Evolutionary conservation across 805 yeast genomes (phyloP).

Genomic region (Spathaspora gorwiae): DNA sequence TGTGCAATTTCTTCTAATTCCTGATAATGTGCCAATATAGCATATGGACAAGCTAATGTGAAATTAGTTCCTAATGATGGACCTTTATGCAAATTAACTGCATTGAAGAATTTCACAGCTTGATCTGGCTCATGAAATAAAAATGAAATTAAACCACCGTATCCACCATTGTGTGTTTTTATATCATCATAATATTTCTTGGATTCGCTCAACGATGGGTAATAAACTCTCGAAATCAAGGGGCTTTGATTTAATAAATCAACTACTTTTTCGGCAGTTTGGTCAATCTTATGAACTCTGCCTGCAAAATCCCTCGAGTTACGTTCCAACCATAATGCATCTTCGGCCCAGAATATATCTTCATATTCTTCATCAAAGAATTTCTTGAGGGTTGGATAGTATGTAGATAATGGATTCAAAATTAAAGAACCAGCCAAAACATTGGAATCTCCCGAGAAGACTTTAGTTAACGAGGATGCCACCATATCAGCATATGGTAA

Average conservation of each 20-base stretch:
- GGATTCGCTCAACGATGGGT: constrained; percentile 60
- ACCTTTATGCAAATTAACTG: constrained; percentile 70
- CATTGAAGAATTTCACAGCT: constrained; percentile 73
- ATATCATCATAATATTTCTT: constrained; percentile 65
- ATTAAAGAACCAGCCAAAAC: constrained; percentile 92
- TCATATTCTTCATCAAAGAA: constrained; percentile 51
- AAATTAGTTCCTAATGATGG: constrained; percentile 90
- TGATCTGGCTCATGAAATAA: constrained; percentile 59
- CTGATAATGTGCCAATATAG: constrained; percentile 77
- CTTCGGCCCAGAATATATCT: constrained; percentile 88
- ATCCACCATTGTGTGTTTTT: constrained; percentile 71
- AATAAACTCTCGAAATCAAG: constrained; percentile 60
- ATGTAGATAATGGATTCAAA: constrained; percentile 60
- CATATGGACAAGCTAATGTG: constrained; percentile 85
- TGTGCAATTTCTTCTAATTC: constrained; percentile 75
- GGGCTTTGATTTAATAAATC: constrained; percentile 47
- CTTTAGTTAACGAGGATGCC: constrained; percentile 83
- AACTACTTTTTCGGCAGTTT: constrained; percentile 51
- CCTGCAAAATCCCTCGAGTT: constrained; percentile 84
- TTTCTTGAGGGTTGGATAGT: constrained; percentile 46
- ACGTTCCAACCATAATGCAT: constrained; percentile 85
- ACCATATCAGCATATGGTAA: constrained; percentile 82
- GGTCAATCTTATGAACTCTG: constrained; percentile 55
- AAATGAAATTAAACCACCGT: constrained; percentile 81
- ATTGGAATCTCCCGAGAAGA: constrained; percentile 90